Base-by-base conservation (phyloP, 352 stramenopile genomes). In the Phytophthora idaei region DNA sequence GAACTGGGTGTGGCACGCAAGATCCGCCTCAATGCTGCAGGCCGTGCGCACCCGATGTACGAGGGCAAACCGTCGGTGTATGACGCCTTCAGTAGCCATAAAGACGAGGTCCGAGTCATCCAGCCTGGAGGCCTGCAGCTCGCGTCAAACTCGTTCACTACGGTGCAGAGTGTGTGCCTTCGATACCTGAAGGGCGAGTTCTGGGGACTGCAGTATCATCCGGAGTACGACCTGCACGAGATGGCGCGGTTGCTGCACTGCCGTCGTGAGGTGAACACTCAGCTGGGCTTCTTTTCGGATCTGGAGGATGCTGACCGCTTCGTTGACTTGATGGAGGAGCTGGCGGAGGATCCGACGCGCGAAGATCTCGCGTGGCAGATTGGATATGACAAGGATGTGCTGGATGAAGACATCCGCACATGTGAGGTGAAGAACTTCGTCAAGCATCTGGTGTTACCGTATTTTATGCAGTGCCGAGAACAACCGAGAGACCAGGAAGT, bases 171-270 rank as follows among this genome's bases (percentile, higher is more conserved):
- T 27, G 80, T 82, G 5, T 71, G 57, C 27, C 59, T 93, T 31
- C 74, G 73, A 34, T 75, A 89, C 51, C 57, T 89, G 8, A 87
- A 88, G 32, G 85, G 85, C 45, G 82, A 90, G n/a, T 90, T 91
- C 52, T 93, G 83, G 85, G 83, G 67, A 17, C 59, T 91, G 29
- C 85, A 93, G 58, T 93, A 93, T 60, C 85, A 93, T 28, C 81
- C 85, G 4, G 83, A 93, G 69, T 93, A 92, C 57, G 75, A 93
- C 46, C 64, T 92, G 46, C 81, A 93, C 59, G 85, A 93, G 57
- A 83, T 93, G 64, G 80, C 85, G n/a, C 72, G 83, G 3, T 65
- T 93, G 52, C 53, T 89, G 46, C 77, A 90, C 63, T 90, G 81
- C 63, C 83, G 85, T 27, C 80, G 85, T 28, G 69, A 89, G 58